These are phyloP conservation scores for Calocybe indica DNA, from an alignment of 768 basidiomycete genomes.

Conservation along the genomic window DNA sequence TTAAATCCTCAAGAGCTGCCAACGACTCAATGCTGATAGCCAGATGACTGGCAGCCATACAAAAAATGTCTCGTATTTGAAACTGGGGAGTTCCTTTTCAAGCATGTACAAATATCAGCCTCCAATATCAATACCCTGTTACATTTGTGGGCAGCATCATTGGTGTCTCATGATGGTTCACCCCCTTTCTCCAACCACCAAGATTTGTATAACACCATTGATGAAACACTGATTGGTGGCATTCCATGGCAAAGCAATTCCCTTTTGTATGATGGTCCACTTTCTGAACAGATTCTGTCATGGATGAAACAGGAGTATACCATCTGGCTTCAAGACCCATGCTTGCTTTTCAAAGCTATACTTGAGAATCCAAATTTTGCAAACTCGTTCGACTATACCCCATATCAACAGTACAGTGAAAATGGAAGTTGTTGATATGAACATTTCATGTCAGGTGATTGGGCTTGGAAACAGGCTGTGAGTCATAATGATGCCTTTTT, in stretches of 20 bases:
- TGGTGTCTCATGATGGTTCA: conserved; percentile 2
- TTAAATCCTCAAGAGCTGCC: too few relatives aligned
- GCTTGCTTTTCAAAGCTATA: conserved; percentile 16
- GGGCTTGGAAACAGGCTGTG: conserved; percentile 24
- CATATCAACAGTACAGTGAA: conserved; percentile 17
- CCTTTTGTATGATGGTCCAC: conserved; percentile 10
- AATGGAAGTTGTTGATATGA: conserved; percentile 14
- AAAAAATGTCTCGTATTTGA: conserved; percentile 5
- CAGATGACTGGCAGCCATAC: neutral
- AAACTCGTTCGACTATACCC: conserved; percentile 21
- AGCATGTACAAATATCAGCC: conserved; percentile 14
- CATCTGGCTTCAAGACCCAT: conserved; percentile 22
- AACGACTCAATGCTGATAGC: too few relatives aligned
- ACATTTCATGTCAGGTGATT: conserved; percentile 36
- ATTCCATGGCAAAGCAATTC: conserved; percentile 8
- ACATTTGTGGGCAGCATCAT: conserved; percentile 12
- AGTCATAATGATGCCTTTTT: neutral
- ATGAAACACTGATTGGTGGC: conserved; percentile 15
- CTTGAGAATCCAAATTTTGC: conserved; percentile 27
- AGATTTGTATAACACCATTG: conserved; percentile 20
- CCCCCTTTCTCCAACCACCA: conserved; percentile 17
- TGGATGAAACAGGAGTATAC: conserved; percentile 20
- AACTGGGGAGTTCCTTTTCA: conserved; percentile 11
- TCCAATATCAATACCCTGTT: conserved; percentile 12
- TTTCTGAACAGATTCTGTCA: conserved; percentile 1